These are phyloP conservation scores for Lentinus tigrinus DNA, from an alignment of 768 basidiomycete species.

Conservation along the genomic window DNA sequence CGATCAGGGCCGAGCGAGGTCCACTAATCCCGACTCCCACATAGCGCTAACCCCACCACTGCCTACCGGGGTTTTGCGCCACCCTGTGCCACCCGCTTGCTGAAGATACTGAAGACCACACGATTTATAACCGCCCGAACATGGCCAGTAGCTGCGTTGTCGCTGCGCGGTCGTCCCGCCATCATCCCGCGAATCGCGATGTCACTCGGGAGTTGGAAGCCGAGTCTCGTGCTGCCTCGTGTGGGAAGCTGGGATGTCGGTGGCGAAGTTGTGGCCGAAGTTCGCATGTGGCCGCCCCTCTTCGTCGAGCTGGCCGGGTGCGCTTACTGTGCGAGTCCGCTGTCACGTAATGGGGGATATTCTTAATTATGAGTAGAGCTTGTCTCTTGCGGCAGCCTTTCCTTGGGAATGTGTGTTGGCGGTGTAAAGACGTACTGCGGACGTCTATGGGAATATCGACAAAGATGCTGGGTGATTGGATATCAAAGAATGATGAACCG, in stretches of 20 bases:
- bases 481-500: conserved; percentile 19
- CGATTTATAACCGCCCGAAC: conserved; percentile 1
- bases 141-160: neutral
- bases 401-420: neutral
- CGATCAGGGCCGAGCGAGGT: no score
- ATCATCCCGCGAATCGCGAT: conserved; percentile 2
- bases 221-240: conserved; percentile 7
- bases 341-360: neutral
- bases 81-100: no score
- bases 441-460: conserved; percentile 3
- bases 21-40: no score
- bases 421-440: conserved; percentile 3
- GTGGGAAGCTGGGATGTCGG: neutral
- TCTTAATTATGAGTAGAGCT: neutral
- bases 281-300: neutral
- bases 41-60: no score
- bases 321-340: neutral
- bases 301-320: neutral
- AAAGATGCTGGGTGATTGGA: conserved; percentile 10
- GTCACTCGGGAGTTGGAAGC: conserved; percentile 16
- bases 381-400: neutral
- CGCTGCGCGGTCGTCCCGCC: neutral
- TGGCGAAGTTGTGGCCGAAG: neutral
- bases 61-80: no score
- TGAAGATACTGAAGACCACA: no score